Conservation (phyloP, 2,329 filamentous ascomycete genomes). For the Fusarium avenaceum region DNA sequence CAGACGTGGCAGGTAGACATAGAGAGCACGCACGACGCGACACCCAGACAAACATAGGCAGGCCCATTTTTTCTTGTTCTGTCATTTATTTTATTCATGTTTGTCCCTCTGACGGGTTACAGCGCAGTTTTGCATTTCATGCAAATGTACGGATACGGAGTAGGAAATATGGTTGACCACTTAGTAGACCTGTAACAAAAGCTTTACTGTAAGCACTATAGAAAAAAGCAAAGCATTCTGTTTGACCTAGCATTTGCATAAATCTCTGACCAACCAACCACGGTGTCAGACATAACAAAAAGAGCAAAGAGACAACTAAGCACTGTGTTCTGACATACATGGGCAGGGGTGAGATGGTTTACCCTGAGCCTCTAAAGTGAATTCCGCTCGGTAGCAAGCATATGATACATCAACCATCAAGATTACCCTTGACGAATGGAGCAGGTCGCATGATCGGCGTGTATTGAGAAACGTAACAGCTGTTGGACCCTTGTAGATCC, state of each 20-base stretch:
- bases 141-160: slow-evolving; percentile 12
- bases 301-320: slow-evolving; percentile 15
- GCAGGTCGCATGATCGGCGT: slow-evolving; percentile 4
- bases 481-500: slow-evolving; percentile 4
- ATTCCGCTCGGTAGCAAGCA: neutral
- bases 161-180: neutral
- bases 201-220: slow-evolving; percentile 8
- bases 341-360: neutral
- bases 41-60: slow-evolving; percentile 2
- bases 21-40: slow-evolving; percentile 33
- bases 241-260: slow-evolving; percentile 9
- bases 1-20: slow-evolving; percentile 51
- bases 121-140: slow-evolving; percentile 12
- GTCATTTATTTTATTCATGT: neutral
- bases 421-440: neutral
- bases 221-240: slow-evolving; percentile 3
- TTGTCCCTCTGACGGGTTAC: slow-evolving; percentile 1
- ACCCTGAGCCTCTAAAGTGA: too few species aligned
- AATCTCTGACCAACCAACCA: slow-evolving; percentile 2
- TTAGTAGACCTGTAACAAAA: neutral
- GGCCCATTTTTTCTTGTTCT: neutral
- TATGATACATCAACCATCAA: slow-evolving; percentile 15
- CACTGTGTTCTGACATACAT: slow-evolving; percentile 2
- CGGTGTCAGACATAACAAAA: neutral
- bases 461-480: slow-evolving; percentile 15